These are phyloP conservation scores for Cucurbita ficifolia DNA, from an alignment of 306 rosid species.

Conservation along the genomic window DNA sequence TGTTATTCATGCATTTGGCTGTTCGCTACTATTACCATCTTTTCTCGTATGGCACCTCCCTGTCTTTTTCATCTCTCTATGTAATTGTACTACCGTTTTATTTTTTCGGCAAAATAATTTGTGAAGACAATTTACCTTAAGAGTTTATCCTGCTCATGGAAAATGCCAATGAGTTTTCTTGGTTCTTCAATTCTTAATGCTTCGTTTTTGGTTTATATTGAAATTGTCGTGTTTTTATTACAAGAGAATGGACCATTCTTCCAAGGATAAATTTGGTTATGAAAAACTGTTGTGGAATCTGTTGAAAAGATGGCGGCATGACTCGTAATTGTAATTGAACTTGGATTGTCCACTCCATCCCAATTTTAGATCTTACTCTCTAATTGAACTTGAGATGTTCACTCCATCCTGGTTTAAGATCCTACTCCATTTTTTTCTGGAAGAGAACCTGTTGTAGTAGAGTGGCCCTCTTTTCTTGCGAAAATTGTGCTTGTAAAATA, in stretches of 20 bases:
- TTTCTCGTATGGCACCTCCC: not conserved
- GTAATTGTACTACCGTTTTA: not conserved
- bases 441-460: not conserved
- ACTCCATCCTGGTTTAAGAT: not conserved
- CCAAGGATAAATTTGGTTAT: not conserved
- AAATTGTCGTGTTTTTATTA: not conserved
- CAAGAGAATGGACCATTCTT: not conserved
- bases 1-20: not conserved
- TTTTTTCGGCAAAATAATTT: not conserved
- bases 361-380: not conserved
- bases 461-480: not conserved
- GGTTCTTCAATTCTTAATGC: not conserved
- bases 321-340: not conserved
- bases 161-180: not conserved
- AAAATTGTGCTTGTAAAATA: not conserved
- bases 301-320: not conserved
- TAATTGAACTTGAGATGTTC: not conserved
- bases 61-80: not conserved
- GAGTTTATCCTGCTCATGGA: not conserved
- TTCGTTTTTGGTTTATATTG: not conserved
- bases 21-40: not conserved
- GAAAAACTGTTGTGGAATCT: not conserved
- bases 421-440: not conserved
- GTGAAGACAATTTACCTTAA: not conserved
- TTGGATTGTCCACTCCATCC: not conserved